phyloP scores from a whole-genome alignment of 2,329 filamentous ascomycete species.

The Ophiocordyceps camponoti-saundersi region DNA sequence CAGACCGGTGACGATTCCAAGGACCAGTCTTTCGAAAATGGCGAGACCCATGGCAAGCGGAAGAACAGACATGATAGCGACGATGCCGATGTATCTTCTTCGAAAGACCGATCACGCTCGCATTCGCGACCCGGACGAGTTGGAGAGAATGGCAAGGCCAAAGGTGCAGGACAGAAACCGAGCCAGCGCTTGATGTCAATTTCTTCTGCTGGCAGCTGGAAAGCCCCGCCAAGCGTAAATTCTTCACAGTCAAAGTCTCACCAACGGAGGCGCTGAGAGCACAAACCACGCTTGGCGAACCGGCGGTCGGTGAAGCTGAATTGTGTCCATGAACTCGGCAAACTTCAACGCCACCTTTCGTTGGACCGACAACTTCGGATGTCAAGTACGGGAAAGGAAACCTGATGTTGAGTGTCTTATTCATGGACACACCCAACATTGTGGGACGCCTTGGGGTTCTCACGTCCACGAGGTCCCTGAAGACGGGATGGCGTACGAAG shows the following conservation, averaged over 20 bases:
- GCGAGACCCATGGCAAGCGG: constrained; percentile 8
- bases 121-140: constrained; percentile 12
- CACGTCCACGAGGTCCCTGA: neutral
- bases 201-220: constrained; percentile 22
- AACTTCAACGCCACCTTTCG: neutral
- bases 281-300: neutral
- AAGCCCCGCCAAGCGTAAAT: too few relatives aligned
- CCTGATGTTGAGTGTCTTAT: neutral
- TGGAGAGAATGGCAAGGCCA: constrained; percentile 14
- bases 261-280: neutral
- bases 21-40: constrained; percentile 10
- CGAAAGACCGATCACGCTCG: constrained; percentile 14
- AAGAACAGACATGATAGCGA: constrained; percentile 12
- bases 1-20: constrained; percentile 9
- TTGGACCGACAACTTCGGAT: neutral
- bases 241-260: neutral
- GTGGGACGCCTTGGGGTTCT: neutral
- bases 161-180: constrained; percentile 41
- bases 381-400: neutral
- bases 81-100: constrained; percentile 4
- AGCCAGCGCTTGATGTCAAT: constrained; percentile 47
- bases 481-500: neutral
- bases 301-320: neutral
- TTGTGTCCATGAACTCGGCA: neutral
- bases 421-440: neutral